Conservation (phyloP, 306 rosid species). For the Senna siamea region DNA sequence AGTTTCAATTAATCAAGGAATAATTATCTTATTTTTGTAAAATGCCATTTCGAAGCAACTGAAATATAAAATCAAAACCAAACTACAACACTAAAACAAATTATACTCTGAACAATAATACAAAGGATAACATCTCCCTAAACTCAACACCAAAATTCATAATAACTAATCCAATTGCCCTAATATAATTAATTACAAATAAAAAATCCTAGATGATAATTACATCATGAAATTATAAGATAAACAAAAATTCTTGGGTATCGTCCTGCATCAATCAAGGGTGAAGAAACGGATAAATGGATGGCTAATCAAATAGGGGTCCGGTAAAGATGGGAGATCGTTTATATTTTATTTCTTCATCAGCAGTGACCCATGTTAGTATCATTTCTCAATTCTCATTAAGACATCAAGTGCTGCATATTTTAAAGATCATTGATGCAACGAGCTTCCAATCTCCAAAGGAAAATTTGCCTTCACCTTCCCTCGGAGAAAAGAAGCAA, state of each 20-base stretch:
- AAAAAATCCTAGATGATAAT: background rate
- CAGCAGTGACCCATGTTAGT: conserved; percentile 11
- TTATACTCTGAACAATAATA: background rate
- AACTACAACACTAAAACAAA: background rate
- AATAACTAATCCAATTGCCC: background rate
- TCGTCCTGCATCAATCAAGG: too few species aligned
- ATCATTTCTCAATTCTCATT: background rate
- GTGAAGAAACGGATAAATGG: background rate
- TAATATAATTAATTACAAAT: background rate
- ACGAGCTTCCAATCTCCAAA: conserved; percentile 11
- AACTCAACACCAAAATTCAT: background rate
- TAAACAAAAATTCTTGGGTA: too few species aligned
- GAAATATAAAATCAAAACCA: background rate
- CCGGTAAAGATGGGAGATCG: background rate
- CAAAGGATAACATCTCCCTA: background rate
- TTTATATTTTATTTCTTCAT: background rate
- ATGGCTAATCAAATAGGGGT: background rate
- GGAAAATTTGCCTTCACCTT: background rate
- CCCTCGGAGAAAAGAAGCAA: background rate
- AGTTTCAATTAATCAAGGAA: background rate
- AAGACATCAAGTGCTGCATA: background rate
- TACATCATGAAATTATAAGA: background rate
- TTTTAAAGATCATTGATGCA: conserved; percentile 8
- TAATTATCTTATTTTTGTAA: background rate
- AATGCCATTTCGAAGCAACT: background rate